A percentile compares a stretch with the other conserved stretches of the same genome.
Conservation (phyloP, 1,284 basidiomycete species). For the Moesziomyces antarcticus region DNA sequence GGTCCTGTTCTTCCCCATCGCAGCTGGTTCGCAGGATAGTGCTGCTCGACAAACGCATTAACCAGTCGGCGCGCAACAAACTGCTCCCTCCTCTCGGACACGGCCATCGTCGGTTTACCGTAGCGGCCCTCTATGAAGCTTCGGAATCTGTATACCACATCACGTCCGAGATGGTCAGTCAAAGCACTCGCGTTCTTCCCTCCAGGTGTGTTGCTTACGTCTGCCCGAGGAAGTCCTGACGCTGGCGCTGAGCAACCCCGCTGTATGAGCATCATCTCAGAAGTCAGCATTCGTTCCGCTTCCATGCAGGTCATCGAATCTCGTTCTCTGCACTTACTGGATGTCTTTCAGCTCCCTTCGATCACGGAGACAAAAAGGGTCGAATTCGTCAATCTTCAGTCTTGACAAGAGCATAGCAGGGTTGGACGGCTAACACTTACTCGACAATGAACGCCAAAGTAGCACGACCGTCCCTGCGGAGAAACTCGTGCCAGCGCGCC, state of each 20-base stretch:
- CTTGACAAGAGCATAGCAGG: not conserved
- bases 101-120: not conserved
- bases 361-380: too few species aligned
- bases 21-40: conserved; percentile 3
- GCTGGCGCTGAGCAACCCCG: too few species aligned
- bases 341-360: too few species aligned
- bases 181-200: not conserved
- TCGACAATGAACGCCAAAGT: not conserved
- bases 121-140: conserved; percentile 1
- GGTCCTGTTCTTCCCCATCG: not conserved
- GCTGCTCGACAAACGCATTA: conserved; percentile 11
- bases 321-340: too few species aligned
- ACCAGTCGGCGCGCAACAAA: conserved; percentile 23
- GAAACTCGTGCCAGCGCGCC: conserved; percentile 11
- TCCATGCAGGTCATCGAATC: too few species aligned
- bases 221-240: too few species aligned
- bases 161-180: not conserved
- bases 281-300: too few species aligned
- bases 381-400: too few species aligned
- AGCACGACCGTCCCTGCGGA: conserved; percentile 2
- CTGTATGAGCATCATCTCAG: too few species aligned
- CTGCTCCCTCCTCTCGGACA: conserved; percentile 9
- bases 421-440: conserved; percentile 4
- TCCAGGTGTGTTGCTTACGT: too few species aligned
- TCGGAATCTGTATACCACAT: conserved; percentile 4